Evolutionary conservation across 2,329 filamentous ascomycete genomes (phyloP).

Genomic region (Epichloe sp.): DNA sequence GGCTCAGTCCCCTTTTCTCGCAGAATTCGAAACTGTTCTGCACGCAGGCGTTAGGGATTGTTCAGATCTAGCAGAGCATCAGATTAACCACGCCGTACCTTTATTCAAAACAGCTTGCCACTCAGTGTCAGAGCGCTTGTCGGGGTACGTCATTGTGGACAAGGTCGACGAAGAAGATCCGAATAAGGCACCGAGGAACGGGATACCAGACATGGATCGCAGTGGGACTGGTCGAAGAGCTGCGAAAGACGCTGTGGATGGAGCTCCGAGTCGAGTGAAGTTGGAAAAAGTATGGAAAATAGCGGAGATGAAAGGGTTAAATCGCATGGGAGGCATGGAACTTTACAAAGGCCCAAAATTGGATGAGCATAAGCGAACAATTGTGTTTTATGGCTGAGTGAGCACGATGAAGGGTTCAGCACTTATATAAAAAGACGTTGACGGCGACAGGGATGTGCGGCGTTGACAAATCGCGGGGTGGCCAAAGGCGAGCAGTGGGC

Average conservation of each 20-base stretch:
- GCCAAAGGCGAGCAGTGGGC: not conserved
- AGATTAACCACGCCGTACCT: slow-evolving; percentile 19
- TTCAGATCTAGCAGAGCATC: not conserved
- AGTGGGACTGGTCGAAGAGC: slow-evolving; percentile 16
- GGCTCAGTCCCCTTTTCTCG: slow-evolving; percentile 85
- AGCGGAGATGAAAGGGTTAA: slow-evolving; percentile 33
- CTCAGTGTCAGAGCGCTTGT: slow-evolving; percentile 67
- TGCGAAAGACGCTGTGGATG: slow-evolving; percentile 9
- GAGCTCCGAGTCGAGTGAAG: slow-evolving; percentile 22
- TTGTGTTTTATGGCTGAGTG: not conserved
- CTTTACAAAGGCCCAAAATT: not conserved
- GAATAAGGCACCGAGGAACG: slow-evolving; percentile 68
- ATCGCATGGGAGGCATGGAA: slow-evolving; percentile 31
- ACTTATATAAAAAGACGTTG: not conserved
- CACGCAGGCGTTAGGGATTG: slow-evolving; percentile 4
- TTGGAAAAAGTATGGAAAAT: slow-evolving; percentile 35
- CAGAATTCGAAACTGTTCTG: slow-evolving; percentile 92
- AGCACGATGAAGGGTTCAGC: not conserved
- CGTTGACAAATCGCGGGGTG: slow-evolving; percentile 4
- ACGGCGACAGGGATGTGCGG: not conserved
- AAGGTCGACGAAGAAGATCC: slow-evolving; percentile 37
- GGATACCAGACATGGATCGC: slow-evolving; percentile 61
- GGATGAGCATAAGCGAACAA: not conserved
- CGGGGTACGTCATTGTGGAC: slow-evolving; percentile 59
- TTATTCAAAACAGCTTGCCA: slow-evolving; percentile 75